Percentiles rank a stretch among this genome's conserved stretches.
phyloP scores from a whole-genome alignment of 352 stramenopile species.

The Phytophthora aleatoria region DNA sequence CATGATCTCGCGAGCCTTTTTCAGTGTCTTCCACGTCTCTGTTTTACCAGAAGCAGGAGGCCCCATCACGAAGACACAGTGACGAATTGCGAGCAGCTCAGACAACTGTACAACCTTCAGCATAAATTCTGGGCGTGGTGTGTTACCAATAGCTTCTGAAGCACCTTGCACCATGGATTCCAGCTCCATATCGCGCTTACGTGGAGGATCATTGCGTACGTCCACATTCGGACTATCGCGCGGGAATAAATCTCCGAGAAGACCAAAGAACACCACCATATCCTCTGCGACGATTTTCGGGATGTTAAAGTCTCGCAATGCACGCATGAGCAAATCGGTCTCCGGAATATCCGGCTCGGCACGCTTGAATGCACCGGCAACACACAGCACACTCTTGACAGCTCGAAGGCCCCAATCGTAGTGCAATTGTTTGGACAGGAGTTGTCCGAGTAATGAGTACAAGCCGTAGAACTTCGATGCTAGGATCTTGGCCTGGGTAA shows the following conservation, averaged over 20 bases:
- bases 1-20: constrained; percentile 88
- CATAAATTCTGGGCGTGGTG: constrained; percentile 85
- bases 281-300: constrained; percentile 97
- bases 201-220: constrained; percentile 90
- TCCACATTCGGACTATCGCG: constrained; percentile 84
- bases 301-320: constrained; percentile 97
- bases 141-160: constrained; percentile 82
- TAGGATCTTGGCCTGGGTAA: constrained; percentile 94
- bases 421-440: constrained; percentile 95
- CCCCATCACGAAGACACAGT: constrained; percentile 97
- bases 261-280: constrained; percentile 94
- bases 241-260: constrained; percentile 95
- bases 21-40: constrained; percentile 95
- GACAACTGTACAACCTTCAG: constrained; percentile 96
- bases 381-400: constrained; percentile 95
- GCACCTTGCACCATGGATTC: constrained; percentile 90
- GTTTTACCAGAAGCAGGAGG: constrained; percentile 94
- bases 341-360: constrained; percentile 93
- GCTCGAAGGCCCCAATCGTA: constrained; percentile 96
- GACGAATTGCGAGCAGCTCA: constrained; percentile 94
- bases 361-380: constrained; percentile 94
- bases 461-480: constrained; percentile 96
- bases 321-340: constrained; percentile 94
- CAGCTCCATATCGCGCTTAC: constrained; percentile 92
- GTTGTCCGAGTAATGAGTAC: constrained; percentile 93